Evolutionary conservation across 2,329 filamentous ascomycete species (phyloP).

Genomic region (Pseudopyrenochaeta lycopersici): DNA sequence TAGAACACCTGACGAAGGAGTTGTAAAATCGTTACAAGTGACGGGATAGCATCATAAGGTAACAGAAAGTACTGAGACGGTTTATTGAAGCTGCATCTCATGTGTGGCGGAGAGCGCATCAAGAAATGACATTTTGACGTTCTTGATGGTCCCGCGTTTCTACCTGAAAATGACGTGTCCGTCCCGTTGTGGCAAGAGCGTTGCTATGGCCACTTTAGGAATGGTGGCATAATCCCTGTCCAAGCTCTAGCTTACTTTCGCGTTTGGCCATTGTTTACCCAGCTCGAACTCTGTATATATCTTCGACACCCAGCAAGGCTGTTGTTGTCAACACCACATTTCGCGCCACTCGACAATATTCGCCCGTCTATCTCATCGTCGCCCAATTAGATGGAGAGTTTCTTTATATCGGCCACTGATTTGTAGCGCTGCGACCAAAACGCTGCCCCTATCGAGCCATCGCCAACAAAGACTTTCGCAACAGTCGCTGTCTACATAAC

Average conservation of each 20-base stretch:
- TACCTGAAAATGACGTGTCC: slow-evolving; percentile 19
- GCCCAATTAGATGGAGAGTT: slow-evolving; percentile 53
- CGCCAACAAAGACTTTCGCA: slow-evolving; percentile 21
- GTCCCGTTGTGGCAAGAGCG: slow-evolving; percentile 4
- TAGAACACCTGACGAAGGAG: background rate
- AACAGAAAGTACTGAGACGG: background rate
- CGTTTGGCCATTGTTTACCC: slow-evolving; percentile 15
- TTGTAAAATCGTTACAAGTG: background rate
- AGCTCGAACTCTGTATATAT: slow-evolving; percentile 32
- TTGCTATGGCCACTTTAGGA: slow-evolving; percentile 9
- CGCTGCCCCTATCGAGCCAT: slow-evolving; percentile 37
- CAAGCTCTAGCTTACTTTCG: slow-evolving; percentile 6
- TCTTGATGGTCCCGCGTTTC: slow-evolving; percentile 23
- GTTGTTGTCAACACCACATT: slow-evolving; percentile 37
- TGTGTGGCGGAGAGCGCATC: slow-evolving; percentile 24
- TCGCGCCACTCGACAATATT: slow-evolving; percentile 36
- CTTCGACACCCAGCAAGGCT: slow-evolving; percentile 30
- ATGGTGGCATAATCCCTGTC: slow-evolving; percentile 12
- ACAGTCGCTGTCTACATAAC: slow-evolving; percentile 29
- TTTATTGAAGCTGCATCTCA: slow-evolving; percentile 4
- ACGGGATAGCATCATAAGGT: background rate
- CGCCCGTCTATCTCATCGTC: slow-evolving; percentile 49
- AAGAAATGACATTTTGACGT: slow-evolving; percentile 20
- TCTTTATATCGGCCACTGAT: slow-evolving; percentile 48
- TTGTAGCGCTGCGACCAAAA: slow-evolving; percentile 43